Percentiles rank a stretch among this genome's conserved stretches.
Evolutionary conservation across 805 yeast species (phyloP).

Genomic region (Saturnispora gosingensis): DNA sequence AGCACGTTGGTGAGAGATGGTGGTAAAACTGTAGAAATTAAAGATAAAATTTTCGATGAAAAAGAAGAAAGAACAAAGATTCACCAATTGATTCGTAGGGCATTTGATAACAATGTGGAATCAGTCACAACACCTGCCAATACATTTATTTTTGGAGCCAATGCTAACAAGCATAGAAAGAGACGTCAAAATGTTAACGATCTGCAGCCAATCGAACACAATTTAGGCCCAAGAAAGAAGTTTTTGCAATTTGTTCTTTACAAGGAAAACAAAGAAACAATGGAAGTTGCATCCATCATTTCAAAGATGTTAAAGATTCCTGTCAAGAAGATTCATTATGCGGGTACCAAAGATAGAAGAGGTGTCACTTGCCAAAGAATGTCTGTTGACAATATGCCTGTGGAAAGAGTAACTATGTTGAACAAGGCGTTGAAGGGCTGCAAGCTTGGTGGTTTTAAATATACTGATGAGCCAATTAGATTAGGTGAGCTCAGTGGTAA

Average conservation of each 20-base stretch:
- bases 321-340: constrained; percentile 62
- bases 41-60: constrained; percentile 42
- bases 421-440: constrained; percentile 73
- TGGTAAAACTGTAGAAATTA: constrained; percentile 41
- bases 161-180: constrained; percentile 36
- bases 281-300: constrained; percentile 81
- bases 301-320: constrained; percentile 68
- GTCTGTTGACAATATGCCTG: constrained; percentile 58
- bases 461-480: constrained; percentile 49
- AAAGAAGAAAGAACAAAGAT: constrained; percentile 68
- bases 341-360: constrained; percentile 96
- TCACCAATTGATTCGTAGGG: constrained; percentile 67
- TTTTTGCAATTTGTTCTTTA: constrained; percentile 71
- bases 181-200: constrained; percentile 30
- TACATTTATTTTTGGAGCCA: constrained; percentile 52
- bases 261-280: constrained; percentile 94
- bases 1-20: constrained; percentile 40
- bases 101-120: constrained; percentile 68
- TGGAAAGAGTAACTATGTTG: constrained; percentile 65
- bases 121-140: constrained; percentile 66
- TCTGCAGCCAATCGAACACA: constrained; percentile 44
- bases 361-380: constrained; percentile 88
- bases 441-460: constrained; percentile 69
- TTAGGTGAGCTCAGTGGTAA: constrained; percentile 86
- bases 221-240: constrained; percentile 62